Conservation (phyloP, 2,329 filamentous ascomycete genomes). For the Neonectria punicea region DNA sequence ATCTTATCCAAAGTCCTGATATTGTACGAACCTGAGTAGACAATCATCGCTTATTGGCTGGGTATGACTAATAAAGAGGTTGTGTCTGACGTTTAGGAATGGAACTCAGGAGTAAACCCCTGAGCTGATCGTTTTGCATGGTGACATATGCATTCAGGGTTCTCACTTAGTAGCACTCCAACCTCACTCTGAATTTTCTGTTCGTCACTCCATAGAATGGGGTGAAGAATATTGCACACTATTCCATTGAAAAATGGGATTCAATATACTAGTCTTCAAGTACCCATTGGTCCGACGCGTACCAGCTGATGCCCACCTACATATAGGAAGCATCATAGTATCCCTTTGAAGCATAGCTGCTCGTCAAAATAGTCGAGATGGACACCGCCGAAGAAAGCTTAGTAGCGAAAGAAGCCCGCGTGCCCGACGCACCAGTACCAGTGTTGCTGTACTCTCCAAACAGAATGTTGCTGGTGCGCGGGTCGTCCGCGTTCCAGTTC, state of each 20-base stretch:
- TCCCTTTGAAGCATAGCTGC: slow-evolving; percentile 32
- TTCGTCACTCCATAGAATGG: neutral
- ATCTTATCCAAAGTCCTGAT: no score
- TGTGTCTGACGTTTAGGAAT: no score
- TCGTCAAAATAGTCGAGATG: slow-evolving; percentile 44
- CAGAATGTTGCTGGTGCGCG: slow-evolving; percentile 62
- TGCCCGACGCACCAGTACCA: slow-evolving; percentile 65
- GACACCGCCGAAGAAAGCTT: slow-evolving; percentile 49
- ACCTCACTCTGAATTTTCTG: no score
- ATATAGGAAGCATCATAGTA: slow-evolving; percentile 37
- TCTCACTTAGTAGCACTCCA: no score
- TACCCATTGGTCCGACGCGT: neutral
- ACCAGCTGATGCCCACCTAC: slow-evolving; percentile 9
- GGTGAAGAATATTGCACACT: neutral
- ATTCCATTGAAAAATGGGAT: neutral
- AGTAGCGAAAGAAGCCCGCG: slow-evolving; percentile 43
- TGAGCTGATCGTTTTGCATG: no score
- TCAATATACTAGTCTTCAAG: neutral
- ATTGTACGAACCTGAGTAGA: no score
- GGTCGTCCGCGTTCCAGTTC: slow-evolving; percentile 61
- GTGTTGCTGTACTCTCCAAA: slow-evolving; percentile 70
- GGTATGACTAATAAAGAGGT: no score
- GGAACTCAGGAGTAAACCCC: no score
- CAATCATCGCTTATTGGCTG: no score
- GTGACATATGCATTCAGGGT: no score